Conservation (phyloP, 805 yeast species). For the Candida oleophila region DNA sequence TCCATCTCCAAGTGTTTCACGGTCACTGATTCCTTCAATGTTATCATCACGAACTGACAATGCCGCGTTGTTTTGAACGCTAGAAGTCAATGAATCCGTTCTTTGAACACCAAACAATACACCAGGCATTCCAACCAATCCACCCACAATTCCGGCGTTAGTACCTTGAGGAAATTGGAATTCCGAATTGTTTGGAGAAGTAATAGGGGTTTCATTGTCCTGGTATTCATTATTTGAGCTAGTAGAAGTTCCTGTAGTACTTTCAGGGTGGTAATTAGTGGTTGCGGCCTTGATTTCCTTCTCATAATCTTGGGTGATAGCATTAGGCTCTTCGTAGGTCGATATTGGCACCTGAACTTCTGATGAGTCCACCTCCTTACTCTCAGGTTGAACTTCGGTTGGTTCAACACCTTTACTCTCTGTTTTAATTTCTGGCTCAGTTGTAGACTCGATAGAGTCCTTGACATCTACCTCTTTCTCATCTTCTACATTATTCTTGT, state of each 20-base stretch:
- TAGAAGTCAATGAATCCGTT: conserved; percentile 82
- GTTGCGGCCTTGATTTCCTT: conserved; percentile 17
- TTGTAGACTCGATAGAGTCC: not conserved
- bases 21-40: conserved; percentile 42
- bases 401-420: not conserved
- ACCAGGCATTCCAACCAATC: conserved; percentile 43
- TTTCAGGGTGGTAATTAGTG: conserved; percentile 13
- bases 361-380: not conserved
- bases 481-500: conserved; percentile 6
- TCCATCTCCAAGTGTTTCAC: conserved; percentile 36
- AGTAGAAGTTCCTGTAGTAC: conserved; percentile 36
- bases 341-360: conserved; percentile 3
- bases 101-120: conserved; percentile 49
- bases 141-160: conserved; percentile 33
- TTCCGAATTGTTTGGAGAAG: conserved; percentile 49
- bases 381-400: not conserved
- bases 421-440: not conserved
- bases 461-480: conserved; percentile 12
- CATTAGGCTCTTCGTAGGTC: conserved; percentile 2
- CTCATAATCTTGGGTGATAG: conserved; percentile 2
- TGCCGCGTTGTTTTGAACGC: conserved; percentile 91
- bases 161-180: conserved; percentile 40
- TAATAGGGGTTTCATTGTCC: conserved; percentile 44
- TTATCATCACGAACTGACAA: conserved; percentile 81
- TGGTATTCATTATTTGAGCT: conserved; percentile 26